Percentiles rank a stretch among this genome's conserved stretches.
These are phyloP conservation scores for Blepharisma stoltei DNA, from an alignment of 73 alveolate genomes.

Conservation along the genomic window DNA sequence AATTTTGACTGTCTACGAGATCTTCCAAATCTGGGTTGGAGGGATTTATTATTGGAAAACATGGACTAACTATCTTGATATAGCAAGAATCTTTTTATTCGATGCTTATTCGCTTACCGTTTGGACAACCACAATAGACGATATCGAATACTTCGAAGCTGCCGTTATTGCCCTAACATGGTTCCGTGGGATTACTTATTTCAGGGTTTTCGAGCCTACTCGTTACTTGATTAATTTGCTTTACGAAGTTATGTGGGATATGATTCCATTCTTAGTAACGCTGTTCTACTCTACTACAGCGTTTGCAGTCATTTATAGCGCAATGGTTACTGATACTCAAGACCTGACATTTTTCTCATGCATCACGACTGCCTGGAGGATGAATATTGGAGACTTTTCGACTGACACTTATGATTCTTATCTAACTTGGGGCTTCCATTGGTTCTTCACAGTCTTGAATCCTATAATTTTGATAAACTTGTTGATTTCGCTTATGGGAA, in stretches of 20 bases:
- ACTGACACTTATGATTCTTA: neutral
- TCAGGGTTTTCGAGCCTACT: conserved; percentile 5
- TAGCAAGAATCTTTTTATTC: neutral
- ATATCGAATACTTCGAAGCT: neutral
- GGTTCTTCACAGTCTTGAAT: neutral
- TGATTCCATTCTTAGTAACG: neutral
- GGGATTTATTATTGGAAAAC: neutral
- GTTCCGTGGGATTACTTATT: conserved; percentile 22
- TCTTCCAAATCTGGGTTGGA: neutral
- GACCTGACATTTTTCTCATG: neutral
- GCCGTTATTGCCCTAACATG: neutral
- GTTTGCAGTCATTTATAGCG: neutral
- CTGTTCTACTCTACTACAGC: conserved; percentile 17
- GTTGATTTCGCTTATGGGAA: neutral
- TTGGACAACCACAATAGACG: neutral
- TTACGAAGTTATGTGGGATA: conserved; percentile 17
- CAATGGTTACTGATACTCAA: neutral
- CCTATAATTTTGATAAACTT: neutral
- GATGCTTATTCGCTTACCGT: neutral
- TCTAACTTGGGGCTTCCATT: neutral
- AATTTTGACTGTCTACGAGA: neutral
- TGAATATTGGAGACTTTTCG: neutral
- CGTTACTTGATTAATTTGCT: conserved; percentile 11
- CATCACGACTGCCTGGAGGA: neutral
- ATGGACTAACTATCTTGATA: neutral